Percentiles rank a stretch among this genome's conserved stretches.
phyloP scores from a whole-genome alignment of 495 filamentous ascomycete species.

The Penicillium samsonianum region DNA sequence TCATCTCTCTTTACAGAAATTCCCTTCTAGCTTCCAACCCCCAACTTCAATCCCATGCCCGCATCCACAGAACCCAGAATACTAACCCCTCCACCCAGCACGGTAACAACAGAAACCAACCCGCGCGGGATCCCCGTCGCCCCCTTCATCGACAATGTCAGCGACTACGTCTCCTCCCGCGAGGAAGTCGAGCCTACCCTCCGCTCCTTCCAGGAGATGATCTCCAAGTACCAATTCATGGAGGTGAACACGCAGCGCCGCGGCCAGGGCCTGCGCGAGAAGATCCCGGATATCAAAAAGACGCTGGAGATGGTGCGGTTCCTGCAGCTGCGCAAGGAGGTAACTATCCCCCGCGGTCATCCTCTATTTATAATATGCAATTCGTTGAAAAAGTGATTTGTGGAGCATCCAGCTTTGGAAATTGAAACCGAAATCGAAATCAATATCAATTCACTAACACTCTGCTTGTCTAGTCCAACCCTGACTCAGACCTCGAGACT shows the following conservation, averaged over 20 bases:
- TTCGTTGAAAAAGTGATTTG: background rate
- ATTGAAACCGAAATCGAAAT: background rate
- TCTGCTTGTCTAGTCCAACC: constrained; percentile 16
- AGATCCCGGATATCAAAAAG: constrained; percentile 96
- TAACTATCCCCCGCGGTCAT: constrained; percentile 5
- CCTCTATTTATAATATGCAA: no score
- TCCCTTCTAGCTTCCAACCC: background rate
- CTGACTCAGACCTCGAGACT: constrained; percentile 63
- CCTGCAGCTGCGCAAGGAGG: constrained; percentile 55
- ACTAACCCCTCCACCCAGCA: constrained; percentile 32
- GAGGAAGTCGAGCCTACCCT: constrained; percentile 87
- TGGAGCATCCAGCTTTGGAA: background rate
- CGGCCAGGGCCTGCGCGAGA: constrained; percentile 81
- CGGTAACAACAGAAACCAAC: constrained; percentile 61
- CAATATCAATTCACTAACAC: background rate
- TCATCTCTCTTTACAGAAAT: background rate
- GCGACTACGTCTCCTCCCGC: constrained; percentile 87
- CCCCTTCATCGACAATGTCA: constrained; percentile 94
- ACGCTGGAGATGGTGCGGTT: constrained; percentile 94
- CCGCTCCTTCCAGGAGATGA: constrained; percentile 97
- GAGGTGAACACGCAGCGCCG: constrained; percentile 87
- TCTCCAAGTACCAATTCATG: constrained; percentile 99
- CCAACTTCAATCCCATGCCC: background rate
- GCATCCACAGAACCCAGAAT: background rate
- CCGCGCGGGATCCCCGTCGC: constrained; percentile 91